Evolutionary conservation across 768 basidiomycete genomes (phyloP).

Genomic region (Artomyces pyxidatus): DNA sequence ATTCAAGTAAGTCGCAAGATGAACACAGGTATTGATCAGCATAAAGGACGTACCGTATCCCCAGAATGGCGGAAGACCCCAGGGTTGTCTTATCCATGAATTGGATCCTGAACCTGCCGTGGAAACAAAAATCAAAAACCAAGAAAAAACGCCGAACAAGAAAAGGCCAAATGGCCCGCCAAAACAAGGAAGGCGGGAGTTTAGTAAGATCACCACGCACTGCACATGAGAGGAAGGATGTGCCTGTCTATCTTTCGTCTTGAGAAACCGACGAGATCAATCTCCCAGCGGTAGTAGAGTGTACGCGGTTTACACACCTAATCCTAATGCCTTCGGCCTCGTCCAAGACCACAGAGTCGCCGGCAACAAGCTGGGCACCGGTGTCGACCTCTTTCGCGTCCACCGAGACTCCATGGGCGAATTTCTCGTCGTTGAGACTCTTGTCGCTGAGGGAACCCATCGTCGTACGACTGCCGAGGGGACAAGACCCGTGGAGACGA

Average conservation of each 20-base stretch:
- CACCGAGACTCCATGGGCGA: background rate
- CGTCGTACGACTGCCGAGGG: background rate
- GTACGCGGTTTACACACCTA: background rate
- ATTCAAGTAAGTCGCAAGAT: slow-evolving; percentile 33
- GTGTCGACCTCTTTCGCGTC: background rate
- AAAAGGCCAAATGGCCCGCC: background rate
- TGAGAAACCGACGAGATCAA: background rate
- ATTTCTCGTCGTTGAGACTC: background rate
- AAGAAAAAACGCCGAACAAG: background rate
- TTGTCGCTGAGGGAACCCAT: background rate
- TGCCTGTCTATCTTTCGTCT: background rate
- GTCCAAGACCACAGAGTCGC: background rate
- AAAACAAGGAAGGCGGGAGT: background rate
- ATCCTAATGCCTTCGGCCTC: background rate
- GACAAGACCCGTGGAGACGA: background rate
- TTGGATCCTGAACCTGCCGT: too few relatives aligned
- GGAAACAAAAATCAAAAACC: slow-evolving; percentile 18
- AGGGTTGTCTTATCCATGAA: slow-evolving; percentile 75
- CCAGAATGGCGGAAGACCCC: slow-evolving; percentile 59
- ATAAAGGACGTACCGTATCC: slow-evolving; percentile 51
- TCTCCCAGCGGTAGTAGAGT: background rate
- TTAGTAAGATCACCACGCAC: too few relatives aligned
- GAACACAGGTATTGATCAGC: too few relatives aligned
- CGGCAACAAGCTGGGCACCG: background rate
- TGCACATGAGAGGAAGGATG: background rate